Evolutionary conservation across 1,284 basidiomycete genomes (phyloP).

Genomic region (Microstroma glucosiphilum): DNA sequence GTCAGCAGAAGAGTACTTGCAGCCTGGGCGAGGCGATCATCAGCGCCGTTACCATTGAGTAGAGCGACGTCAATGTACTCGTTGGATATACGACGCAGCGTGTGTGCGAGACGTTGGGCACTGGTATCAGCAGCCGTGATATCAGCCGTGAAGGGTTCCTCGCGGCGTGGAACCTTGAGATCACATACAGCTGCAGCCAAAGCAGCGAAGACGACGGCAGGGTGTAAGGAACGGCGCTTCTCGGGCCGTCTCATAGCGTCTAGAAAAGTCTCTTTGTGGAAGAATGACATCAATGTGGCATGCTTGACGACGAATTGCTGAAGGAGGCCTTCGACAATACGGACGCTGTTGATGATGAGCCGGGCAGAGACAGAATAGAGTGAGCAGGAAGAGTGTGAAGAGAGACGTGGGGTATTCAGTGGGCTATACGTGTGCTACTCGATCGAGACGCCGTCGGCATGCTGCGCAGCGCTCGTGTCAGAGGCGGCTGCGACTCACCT

Average conservation of each 20-base stretch:
- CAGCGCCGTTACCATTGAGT: not conserved
- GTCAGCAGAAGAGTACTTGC: not conserved
- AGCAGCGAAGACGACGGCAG: conserved; percentile 1
- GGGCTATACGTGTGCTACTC: no score
- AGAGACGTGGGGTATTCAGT: no score
- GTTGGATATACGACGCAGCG: not conserved
- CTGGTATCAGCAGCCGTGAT: conserved; percentile 2
- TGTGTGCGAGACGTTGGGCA: not conserved
- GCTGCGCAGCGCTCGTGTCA: no score
- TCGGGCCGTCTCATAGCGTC: not conserved
- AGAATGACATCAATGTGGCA: not conserved
- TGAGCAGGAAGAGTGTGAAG: not conserved
- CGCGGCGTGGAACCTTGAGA: not conserved
- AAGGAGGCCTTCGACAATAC: not conserved
- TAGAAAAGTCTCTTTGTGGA: not conserved
- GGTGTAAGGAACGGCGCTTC: not conserved
- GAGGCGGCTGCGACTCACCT: not conserved
- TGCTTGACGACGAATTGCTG: conserved; percentile 1
- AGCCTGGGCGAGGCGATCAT: not conserved
- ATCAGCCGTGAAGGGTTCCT: not conserved
- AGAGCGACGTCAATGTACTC: conserved; percentile 5
- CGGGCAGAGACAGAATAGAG: no score
- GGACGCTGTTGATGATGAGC: not conserved
- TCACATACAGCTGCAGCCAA: conserved; percentile 4
- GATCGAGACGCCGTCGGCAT: no score